Conservation (phyloP, 2,329 filamentous ascomycete genomes). For the Arthrobotrys conoides region DNA sequence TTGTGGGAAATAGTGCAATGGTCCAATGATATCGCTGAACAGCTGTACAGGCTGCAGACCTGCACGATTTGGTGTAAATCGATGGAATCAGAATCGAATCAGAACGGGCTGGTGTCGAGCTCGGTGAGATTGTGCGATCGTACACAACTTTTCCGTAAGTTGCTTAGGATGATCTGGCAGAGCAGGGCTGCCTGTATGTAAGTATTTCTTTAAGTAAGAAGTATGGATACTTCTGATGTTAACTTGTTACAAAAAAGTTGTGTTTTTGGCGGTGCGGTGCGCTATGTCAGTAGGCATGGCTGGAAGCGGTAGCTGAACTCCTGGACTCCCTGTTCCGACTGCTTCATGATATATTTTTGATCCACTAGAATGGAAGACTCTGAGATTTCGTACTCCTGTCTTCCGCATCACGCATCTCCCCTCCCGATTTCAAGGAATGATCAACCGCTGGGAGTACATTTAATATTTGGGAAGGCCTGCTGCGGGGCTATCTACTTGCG, state of each 20-base stretch:
- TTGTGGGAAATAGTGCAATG: slow-evolving; percentile 10
- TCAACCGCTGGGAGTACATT: slow-evolving; percentile 22
- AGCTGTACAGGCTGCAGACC: slow-evolving; percentile 17
- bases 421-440: slow-evolving; percentile 54
- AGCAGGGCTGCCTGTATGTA: background rate
- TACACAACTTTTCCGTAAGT: slow-evolving; percentile 36
- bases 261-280: slow-evolving; percentile 11
- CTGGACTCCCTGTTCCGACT: slow-evolving; percentile 50
- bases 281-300: background rate
- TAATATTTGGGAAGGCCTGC: slow-evolving; percentile 21
- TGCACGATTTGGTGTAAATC: slow-evolving; percentile 22
- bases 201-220: no score
- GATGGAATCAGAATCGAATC: slow-evolving; percentile 46
- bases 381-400: slow-evolving; percentile 47
- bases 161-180: slow-evolving; percentile 21
- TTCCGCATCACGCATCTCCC: slow-evolving; percentile 38
- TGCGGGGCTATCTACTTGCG: background rate
- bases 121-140: slow-evolving; percentile 47
- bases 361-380: slow-evolving; percentile 19
- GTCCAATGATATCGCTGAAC: slow-evolving; percentile 39
- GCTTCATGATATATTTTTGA: slow-evolving; percentile 33
- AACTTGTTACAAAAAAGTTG: slow-evolving; percentile 40
- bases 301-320: slow-evolving; percentile 27
- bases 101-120: slow-evolving; percentile 23
- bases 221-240: slow-evolving; percentile 13